These are phyloP conservation scores for Saxispiralis lemnorum DNA, from an alignment of 495 filamentous ascomycete species.

Conservation along the genomic window DNA sequence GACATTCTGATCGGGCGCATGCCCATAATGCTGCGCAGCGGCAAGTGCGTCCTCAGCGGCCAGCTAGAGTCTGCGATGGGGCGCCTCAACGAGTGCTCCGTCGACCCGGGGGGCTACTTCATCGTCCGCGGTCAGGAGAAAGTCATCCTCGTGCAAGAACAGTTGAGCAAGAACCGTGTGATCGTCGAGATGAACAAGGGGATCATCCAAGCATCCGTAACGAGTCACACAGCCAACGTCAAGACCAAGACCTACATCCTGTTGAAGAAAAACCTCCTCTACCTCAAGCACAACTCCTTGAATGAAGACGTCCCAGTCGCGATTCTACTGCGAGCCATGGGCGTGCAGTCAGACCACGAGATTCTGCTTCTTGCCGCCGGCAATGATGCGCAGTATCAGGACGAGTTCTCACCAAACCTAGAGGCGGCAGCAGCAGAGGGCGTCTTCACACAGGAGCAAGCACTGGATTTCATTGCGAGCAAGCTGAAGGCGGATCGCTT, in stretches of 20 bases:
- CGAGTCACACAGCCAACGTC: constrained; percentile 83
- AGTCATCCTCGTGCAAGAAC: constrained; percentile 94
- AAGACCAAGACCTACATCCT: constrained; percentile 95
- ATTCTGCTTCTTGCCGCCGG: constrained; percentile 79
- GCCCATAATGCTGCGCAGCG: constrained; percentile 91
- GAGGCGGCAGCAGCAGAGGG: constrained; percentile 69
- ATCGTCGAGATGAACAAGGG: constrained; percentile 90
- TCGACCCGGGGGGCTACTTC: constrained; percentile 96
- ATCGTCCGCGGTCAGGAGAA: constrained; percentile 76
- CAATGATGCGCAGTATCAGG: constrained; percentile 68
- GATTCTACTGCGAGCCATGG: constrained; percentile 80
- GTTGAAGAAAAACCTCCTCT: constrained; percentile 76
- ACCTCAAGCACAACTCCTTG: constrained; percentile 80
- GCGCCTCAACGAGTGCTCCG: constrained; percentile 73
- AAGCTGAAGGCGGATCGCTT: constrained; percentile 46
- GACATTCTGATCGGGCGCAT: constrained; percentile 71
- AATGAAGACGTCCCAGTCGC: constrained; percentile 85
- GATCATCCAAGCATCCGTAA: constrained; percentile 91
- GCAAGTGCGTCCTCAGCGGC: constrained; percentile 67
- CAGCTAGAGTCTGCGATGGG: constrained; percentile 73
- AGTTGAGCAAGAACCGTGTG: constrained; percentile 94
- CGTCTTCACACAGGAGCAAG: constrained; percentile 82
- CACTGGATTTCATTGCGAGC: constrained; percentile 73
- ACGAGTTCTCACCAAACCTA: constrained; percentile 85
- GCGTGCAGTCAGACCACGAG: constrained; percentile 82